A percentile compares a stretch with the other conserved stretches of the same genome.
phyloP scores from a whole-genome alignment of 2,329 filamentous ascomycete genomes.

The Teratosphaeria viscida region DNA sequence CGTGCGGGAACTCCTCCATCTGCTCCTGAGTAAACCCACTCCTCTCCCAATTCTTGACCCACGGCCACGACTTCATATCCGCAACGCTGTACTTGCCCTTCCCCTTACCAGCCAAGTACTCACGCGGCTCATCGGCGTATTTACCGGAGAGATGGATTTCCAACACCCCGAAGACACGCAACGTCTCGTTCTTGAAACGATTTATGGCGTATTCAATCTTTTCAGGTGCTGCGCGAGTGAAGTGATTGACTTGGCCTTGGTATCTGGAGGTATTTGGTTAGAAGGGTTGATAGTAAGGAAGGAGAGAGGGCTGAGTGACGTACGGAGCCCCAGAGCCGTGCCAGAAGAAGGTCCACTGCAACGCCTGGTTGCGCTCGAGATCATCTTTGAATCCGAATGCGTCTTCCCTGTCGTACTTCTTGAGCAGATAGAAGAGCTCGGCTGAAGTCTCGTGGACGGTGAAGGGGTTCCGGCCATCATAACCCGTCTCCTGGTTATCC shows the following conservation, averaged over 20 bases:
- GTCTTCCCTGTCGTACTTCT: conserved; percentile 39
- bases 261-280: conserved; percentile 12
- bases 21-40: conserved; percentile 38
- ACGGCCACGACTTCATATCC: conserved; percentile 44
- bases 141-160: conserved; percentile 44
- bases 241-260: conserved; percentile 37
- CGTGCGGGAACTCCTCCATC: conserved; percentile 39
- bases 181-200: conserved; percentile 42
- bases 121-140: conserved; percentile 37
- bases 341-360: conserved; percentile 49
- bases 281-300: not conserved
- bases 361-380: conserved; percentile 37
- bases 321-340: conserved; percentile 34
- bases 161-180: conserved; percentile 45
- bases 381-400: conserved; percentile 43
- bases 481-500: conserved; percentile 35
- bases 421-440: conserved; percentile 43
- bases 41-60: conserved; percentile 38
- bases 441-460: conserved; percentile 45
- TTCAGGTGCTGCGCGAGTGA: conserved; percentile 34
- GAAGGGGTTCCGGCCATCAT: conserved; percentile 32
- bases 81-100: conserved; percentile 46
- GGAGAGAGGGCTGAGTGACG: conserved; percentile 21
- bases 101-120: conserved; percentile 44
- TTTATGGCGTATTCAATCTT: conserved; percentile 42